phyloP scores from a whole-genome alignment of 2,329 filamentous ascomycete species.

The Sporothrix schenckii region DNA sequence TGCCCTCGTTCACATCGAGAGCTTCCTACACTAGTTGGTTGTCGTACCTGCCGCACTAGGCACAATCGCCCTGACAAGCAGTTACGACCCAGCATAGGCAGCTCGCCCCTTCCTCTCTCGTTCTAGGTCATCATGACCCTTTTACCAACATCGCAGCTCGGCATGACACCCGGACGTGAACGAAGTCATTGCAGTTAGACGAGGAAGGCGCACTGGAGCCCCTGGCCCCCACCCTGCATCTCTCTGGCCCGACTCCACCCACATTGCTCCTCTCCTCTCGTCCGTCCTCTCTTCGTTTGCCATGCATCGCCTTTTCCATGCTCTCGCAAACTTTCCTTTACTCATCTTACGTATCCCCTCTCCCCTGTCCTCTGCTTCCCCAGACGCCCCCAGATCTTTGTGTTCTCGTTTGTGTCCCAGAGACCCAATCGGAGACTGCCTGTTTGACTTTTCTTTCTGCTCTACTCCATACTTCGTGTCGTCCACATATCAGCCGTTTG shows the following conservation, averaged over 20 bases:
- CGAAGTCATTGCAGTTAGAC: background rate
- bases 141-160: background rate
- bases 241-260: background rate
- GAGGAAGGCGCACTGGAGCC: background rate
- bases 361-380: background rate
- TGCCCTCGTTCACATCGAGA: background rate
- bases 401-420: background rate
- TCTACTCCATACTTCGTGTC: background rate
- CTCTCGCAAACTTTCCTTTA: conserved; percentile 2
- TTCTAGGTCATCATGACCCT: background rate
- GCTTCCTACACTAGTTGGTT: background rate
- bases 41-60: background rate
- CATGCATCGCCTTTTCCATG: background rate
- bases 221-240: background rate
- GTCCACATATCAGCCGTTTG: background rate
- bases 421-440: background rate
- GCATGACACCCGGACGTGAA: background rate
- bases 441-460: background rate
- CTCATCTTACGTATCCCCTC: background rate
- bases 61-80: background rate
- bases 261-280: background rate
- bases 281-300: background rate
- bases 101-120: background rate
- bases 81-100: background rate
- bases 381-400: background rate